These are phyloP conservation scores for Aegilops bicornis DNA, from an alignment of 176 grass and related monocot species.

Conservation along the genomic window DNA sequence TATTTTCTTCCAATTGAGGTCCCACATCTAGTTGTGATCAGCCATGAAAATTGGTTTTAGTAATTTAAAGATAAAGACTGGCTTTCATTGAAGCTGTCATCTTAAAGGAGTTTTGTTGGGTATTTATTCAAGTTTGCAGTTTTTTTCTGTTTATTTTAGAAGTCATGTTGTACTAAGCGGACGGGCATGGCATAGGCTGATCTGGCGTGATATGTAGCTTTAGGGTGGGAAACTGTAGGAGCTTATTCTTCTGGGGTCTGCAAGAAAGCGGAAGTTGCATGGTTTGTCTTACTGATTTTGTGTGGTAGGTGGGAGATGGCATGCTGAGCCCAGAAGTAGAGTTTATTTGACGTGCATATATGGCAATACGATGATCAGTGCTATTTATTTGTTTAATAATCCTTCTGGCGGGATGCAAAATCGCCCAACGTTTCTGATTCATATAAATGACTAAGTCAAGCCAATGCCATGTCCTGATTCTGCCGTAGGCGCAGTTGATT, in stretches of 20 bases:
- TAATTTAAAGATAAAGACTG: neutral
- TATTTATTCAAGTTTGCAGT: neutral
- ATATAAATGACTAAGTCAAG: neutral
- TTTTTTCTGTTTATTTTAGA: neutral
- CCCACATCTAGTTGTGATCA: neutral
- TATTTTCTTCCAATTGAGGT: neutral
- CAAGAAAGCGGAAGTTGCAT: neutral
- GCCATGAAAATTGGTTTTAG: neutral
- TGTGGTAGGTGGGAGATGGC: neutral
- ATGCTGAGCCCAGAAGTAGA: neutral
- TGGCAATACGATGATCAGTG: neutral
- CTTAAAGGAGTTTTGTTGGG: neutral
- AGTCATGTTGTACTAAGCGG: neutral
- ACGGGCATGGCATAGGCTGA: neutral
- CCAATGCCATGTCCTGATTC: neutral
- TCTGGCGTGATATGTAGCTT: neutral
- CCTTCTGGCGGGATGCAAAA: neutral
- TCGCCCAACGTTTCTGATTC: neutral
- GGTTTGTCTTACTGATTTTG: neutral
- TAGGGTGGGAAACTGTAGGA: neutral
- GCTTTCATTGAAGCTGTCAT: neutral
- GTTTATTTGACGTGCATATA: slow-evolving; percentile 4
- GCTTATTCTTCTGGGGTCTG: neutral
- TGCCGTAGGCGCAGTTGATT: neutral
- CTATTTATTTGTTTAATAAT: neutral